These are phyloP conservation scores for Trypanosoma cruzi DNA, from an alignment of 208 protist genomes.

Conservation along the genomic window DNA sequence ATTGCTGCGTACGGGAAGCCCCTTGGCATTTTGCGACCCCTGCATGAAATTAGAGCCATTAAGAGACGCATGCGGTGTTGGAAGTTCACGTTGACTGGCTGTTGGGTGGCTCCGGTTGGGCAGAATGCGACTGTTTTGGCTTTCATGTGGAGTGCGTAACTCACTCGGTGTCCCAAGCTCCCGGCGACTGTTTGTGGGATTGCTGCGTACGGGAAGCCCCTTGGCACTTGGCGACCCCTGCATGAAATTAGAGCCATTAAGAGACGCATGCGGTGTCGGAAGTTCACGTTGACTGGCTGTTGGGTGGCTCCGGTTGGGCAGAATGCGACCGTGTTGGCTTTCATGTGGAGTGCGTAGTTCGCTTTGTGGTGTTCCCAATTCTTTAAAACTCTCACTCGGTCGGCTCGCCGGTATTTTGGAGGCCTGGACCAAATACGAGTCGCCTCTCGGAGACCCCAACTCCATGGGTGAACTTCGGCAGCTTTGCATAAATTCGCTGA, in stretches of 20 bases:
- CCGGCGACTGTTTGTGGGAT: background rate
- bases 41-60: too few relatives aligned
- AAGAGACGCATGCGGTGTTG: too few relatives aligned
- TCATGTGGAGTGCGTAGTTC: slow-evolving; percentile 12
- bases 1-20: too few relatives aligned
- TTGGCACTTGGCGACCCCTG: background rate
- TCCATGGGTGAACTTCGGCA: slow-evolving; percentile 6
- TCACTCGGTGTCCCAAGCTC: slow-evolving; percentile 13
- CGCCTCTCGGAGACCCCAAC: background rate
- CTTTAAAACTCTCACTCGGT: background rate
- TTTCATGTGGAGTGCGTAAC: too few relatives aligned
- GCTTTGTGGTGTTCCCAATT: slow-evolving; percentile 7
- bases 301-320: background rate
- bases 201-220: slow-evolving; percentile 4
- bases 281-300: slow-evolving; percentile 1
- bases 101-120: too few relatives aligned
- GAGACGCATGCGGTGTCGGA: slow-evolving; percentile 4
- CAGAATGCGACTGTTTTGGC: too few relatives aligned
- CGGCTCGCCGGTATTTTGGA: background rate
- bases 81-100: too few relatives aligned
- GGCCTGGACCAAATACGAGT: background rate
- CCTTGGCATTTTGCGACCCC: too few relatives aligned
- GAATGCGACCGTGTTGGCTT: background rate
- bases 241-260: background rate
- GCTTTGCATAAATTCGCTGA: slow-evolving; percentile 27